Conservation (phyloP, 2,329 filamentous ascomycete species). For the Colletotrichum sp. region DNA sequence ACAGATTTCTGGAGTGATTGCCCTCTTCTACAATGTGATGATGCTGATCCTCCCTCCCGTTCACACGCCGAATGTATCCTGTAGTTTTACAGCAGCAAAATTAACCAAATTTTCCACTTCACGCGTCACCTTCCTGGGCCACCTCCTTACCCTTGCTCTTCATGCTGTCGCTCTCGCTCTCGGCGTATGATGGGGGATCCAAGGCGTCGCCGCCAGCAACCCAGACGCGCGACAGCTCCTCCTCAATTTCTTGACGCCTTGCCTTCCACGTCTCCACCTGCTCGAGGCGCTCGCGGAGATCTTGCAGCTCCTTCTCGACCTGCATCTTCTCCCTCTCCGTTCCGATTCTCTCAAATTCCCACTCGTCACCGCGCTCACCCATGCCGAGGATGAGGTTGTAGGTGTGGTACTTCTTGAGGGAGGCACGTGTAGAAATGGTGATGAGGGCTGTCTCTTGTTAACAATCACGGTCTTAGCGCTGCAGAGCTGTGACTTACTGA, state of each 20-base stretch:
- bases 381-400: constrained; percentile 87
- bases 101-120: background rate
- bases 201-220: constrained; percentile 56
- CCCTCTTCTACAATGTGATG: background rate
- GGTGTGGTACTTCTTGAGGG: constrained; percentile 93
- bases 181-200: constrained; percentile 51
- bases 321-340: constrained; percentile 92
- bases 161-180: constrained; percentile 21
- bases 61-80: background rate
- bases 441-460: constrained; percentile 71
- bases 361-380: constrained; percentile 82
- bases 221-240: constrained; percentile 73
- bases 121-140: constrained; percentile 12
- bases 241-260: constrained; percentile 80
- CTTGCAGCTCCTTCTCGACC: constrained; percentile 88
- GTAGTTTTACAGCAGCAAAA: background rate
- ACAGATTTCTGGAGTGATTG: background rate
- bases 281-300: constrained; percentile 78
- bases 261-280: constrained; percentile 86
- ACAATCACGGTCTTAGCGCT: background rate
- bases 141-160: constrained; percentile 15
- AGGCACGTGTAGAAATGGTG: constrained; percentile 93
- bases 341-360: constrained; percentile 93
- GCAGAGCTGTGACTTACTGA: constrained; percentile 67
- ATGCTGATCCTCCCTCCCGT: background rate